Evolutionary conservation across 208 protist genomes (phyloP), one percentile per base, ranked within the genome.

Genomic region (Trypanosoma rangeli): DNA sequence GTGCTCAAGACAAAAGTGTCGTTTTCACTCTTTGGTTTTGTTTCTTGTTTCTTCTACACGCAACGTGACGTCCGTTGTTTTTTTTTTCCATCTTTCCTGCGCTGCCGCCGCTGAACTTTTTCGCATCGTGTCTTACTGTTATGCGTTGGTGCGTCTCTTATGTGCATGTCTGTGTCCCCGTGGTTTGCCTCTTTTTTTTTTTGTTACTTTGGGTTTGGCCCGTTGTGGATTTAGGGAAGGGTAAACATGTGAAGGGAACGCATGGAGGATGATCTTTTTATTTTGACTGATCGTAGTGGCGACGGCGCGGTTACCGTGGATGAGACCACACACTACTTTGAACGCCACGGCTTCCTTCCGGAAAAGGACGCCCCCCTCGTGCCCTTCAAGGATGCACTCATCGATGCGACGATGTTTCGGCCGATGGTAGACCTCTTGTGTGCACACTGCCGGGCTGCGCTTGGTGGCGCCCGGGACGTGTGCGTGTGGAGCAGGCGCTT

Each of bases 221-320:
- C n/a, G n/a, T n/a, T n/a, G n/a, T 72, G 13, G 50, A 49, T 44
- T 59, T 33, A 16, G 48, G 44, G 20, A 50, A 22, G 20, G 20
- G 5, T n/a, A 50, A 15, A 50, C 10, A 50, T 3, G 13, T 5
- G 46, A 20, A 50, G 20, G 20, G 28, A 28, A 52, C 33, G 15
- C 24, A 64, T 72, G 58, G 57, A 72, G 48, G 33, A 72, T 44
- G 67, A 63, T 72, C 18, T 20, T 61, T 55, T 72, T 64, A 10
- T 20, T 61, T 55, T 72, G 5, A 64, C 64, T n/a, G 55, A 72
- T 48, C 48, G 46, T 15, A 26, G 64, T 37, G 12, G 35, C n/a
- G 67, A 65, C 39, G 42, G 39, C 22, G 5, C 57, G 24, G 48
- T 72, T 16, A 64, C 58, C 7, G n/a, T 39, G 54, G 42, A 50